phyloP scores from a whole-genome alignment of 352 stramenopile species.

The Phytophthora capsici region DNA sequence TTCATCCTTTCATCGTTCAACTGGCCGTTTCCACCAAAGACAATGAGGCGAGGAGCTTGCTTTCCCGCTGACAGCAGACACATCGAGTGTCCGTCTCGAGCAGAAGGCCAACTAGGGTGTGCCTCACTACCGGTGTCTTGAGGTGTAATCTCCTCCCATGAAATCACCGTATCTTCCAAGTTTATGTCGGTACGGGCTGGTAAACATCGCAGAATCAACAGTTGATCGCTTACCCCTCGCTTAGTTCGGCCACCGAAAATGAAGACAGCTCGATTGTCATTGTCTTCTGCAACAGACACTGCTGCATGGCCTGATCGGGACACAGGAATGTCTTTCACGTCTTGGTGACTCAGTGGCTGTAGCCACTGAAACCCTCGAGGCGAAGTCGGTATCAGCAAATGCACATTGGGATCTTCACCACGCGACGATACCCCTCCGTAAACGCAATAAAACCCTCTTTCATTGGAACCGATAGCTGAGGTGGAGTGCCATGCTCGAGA shows the following conservation, averaged over 20 bases:
- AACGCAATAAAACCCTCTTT: constrained; percentile 37
- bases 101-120: constrained; percentile 31
- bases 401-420: constrained; percentile 56
- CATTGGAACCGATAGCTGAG: constrained; percentile 29
- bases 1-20: constrained; percentile 72
- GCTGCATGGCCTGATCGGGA: constrained; percentile 62
- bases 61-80: constrained; percentile 25
- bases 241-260: constrained; percentile 78
- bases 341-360: constrained; percentile 21
- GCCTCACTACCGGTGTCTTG: neutral
- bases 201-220: constrained; percentile 39
- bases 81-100: constrained; percentile 74
- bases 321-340: constrained; percentile 26
- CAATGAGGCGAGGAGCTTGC: constrained; percentile 33
- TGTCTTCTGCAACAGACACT: constrained; percentile 29
- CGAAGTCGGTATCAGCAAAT: constrained; percentile 38
- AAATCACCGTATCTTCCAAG: constrained; percentile 5
- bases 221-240: constrained; percentile 54
- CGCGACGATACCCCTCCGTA: constrained; percentile 69
- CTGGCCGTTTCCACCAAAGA: constrained; percentile 81
- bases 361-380: constrained; percentile 36
- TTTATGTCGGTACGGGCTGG: neutral
- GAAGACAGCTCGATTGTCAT: constrained; percentile 24
- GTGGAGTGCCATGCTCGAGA: constrained; percentile 70
- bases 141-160: constrained; percentile 38